Conservation (phyloP, 371 early-diverging fungal species). For the Zancudomyces culisetae region DNA sequence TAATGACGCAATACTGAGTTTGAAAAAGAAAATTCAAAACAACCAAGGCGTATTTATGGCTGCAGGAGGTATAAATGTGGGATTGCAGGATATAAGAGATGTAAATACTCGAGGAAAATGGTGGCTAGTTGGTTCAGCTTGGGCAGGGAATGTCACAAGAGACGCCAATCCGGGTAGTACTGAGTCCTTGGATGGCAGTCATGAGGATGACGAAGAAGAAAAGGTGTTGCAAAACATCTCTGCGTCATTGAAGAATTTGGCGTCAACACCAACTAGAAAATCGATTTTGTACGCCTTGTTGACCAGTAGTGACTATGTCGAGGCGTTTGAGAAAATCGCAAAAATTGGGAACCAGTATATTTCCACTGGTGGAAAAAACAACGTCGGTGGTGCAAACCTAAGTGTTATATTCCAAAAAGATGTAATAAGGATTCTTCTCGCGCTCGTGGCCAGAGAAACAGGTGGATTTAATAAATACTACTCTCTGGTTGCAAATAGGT, state of each 20-base stretch:
- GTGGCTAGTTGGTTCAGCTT: not conserved
- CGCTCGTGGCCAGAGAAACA: constrained; percentile 15
- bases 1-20: constrained; percentile 38
- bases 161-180: no score
- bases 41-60: constrained; percentile 28
- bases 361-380: no score
- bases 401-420: constrained; percentile 92
- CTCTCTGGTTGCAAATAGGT: constrained; percentile 52
- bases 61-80: constrained; percentile 59
- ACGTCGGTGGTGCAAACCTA: no score
- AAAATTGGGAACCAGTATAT: no score
- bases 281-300: constrained; percentile 81
- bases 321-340: constrained; percentile 71
- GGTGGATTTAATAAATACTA: constrained; percentile 87
- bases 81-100: constrained; percentile 68
- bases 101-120: constrained; percentile 49
- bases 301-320: constrained; percentile 85
- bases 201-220: constrained; percentile 9
- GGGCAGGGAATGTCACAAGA: no score
- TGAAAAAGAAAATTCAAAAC: constrained; percentile 60
- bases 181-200: no score
- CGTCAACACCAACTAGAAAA: constrained; percentile 88
- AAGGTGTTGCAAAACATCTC: no score
- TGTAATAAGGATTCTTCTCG: constrained; percentile 61
- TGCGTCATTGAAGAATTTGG: constrained; percentile 63